Base-by-base conservation (phyloP, 1,139 yeast species). In the Lipomyces yarrowii region DNA sequence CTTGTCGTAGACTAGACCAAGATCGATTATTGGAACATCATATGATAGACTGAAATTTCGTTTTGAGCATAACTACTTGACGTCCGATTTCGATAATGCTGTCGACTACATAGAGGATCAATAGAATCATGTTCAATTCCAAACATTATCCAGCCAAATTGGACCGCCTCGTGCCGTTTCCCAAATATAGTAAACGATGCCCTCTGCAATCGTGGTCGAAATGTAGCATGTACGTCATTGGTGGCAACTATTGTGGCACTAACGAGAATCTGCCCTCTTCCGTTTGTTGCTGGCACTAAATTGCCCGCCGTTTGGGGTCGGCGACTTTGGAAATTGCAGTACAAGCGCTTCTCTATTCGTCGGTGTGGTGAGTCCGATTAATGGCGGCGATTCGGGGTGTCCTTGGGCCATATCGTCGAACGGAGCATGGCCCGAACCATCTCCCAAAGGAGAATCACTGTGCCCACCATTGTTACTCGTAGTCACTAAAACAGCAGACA, bases 1-100 rank as follows among this genome's bases (percentile, higher is more conserved):
- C 59, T 60, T 18, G 70, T 60, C 53, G 46, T 64, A 15, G 65
- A 65, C 51, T 64, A 55, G 59, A 33, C 7, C 18, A 37, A 37
- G 35, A 11, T n/a, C 10, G 33, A 13, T 3, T 26, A 26, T 13
- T 33, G 32, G 32, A 35, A 15, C 39, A 18, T 35, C 6, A 7
- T 21, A 13, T 8, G 35, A 26, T 30, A 18, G 51, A n/a, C 23
- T 33, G 35, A 23, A 13, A n/a, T 33, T 11, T 11, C 18, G n/a
- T 6, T 21, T 21, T 51, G 32, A 26, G 30, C 30, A 26, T 26
- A 26, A 26, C 30, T 26, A 26, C 30, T 26, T 3, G 4, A 26
- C 2, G 30, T 26, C 30, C n/a, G n/a, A n/a, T n/a, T n/a, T n/a
- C n/a, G n/a, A n/a, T n/a, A 26, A 26, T 26, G 30, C 4, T 23